Evolutionary conservation across 2,329 filamentous ascomycete species (phyloP).

Genomic region (Pseudocercospora macadamiae): DNA sequence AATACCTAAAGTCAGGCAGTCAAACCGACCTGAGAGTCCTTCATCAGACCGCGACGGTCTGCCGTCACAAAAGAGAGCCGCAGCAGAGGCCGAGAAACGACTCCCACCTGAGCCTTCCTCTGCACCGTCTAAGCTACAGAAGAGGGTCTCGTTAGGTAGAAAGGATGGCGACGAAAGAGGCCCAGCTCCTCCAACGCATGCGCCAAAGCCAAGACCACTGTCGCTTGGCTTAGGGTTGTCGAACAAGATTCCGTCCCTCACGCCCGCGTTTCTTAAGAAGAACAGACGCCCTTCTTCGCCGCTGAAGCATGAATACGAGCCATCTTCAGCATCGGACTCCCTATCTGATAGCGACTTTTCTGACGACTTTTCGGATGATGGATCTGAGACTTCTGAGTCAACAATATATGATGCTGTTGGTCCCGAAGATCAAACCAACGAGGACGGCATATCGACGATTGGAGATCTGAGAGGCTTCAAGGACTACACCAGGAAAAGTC

Average conservation of each 20-base stretch:
- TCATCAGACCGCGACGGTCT: slow-evolving; percentile 25
- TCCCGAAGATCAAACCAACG: background rate
- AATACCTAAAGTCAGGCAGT: slow-evolving; percentile 49
- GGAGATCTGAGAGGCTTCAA: slow-evolving; percentile 41
- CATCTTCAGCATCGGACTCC: slow-evolving; percentile 71
- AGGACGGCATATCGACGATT: slow-evolving; percentile 33
- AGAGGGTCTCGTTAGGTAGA: slow-evolving; percentile 25
- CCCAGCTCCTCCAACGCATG: slow-evolving; percentile 38
- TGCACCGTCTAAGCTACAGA: slow-evolving; percentile 41
- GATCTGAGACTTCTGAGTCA: slow-evolving; percentile 51
- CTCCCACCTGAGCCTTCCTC: slow-evolving; percentile 33
- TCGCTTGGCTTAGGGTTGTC: slow-evolving; percentile 32
- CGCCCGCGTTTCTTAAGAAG: slow-evolving; percentile 43
- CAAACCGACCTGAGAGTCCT: slow-evolving; percentile 42
- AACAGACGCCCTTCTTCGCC: slow-evolving; percentile 84
- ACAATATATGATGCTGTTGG: slow-evolving; percentile 58
- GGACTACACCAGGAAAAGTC: slow-evolving; percentile 35
- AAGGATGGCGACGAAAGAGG: slow-evolving; percentile 26
- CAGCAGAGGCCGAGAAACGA: slow-evolving; percentile 8
- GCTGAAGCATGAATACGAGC: slow-evolving; percentile 94
- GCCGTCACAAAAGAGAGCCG: slow-evolving; percentile 26
- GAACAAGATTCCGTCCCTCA: slow-evolving; percentile 37
- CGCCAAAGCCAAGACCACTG: slow-evolving; percentile 23
- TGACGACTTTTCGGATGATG: slow-evolving; percentile 49
- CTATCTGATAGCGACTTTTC: slow-evolving; percentile 61